Evolutionary conservation across 2,329 filamentous ascomycete species (phyloP), one percentile per base, ranked within the genome.

Genomic region (Aspergillus quadricinctus): DNA sequence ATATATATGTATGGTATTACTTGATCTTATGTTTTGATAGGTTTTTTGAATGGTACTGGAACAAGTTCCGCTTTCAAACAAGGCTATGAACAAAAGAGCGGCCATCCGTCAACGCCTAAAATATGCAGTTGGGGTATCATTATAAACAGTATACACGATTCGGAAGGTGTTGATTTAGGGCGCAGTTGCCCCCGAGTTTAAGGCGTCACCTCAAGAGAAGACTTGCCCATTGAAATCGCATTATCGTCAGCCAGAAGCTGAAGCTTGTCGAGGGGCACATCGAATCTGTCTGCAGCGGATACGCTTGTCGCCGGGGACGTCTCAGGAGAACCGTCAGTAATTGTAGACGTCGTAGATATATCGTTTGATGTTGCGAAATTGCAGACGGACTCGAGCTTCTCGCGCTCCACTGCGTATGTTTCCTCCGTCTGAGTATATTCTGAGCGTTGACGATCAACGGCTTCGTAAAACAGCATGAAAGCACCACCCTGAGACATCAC

Each of bases 401-500:
- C 60, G 35, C 23, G 57, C 27, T 49, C 55, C 3, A 48, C 49
- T 11, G 53, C 25, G 29, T 57, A 56, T 8, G 52, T 31, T 4
- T 56, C 50, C 6, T 52, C 43, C 10, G 41, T 27, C 10, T 56
- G 52, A 8, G 40, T 25, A 9, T 27, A 29, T 7, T 28, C 31
- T 3, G 53, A 46, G 9, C 50, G 37, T 1, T 45, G 40, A 5
- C 52, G 52, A 4, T 88, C 85, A 25, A 88, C 77, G 49, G 83
- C 84, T 70, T 99, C 93, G 71, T 97, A 99, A 72, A 97, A 97
- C 1, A 97, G 81, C 93, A 99, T 97, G 69, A 97, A 97, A 0
- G 92, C 93, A 1, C 90, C 91, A 0, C 86, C 86, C 64, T 96
- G 88, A 2, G 80, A 81, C 51, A 94, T 77, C 0, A 96, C 89